Base-by-base conservation (phyloP, 208 protist species). In the Acanthamoeba rhysodes region DNA sequence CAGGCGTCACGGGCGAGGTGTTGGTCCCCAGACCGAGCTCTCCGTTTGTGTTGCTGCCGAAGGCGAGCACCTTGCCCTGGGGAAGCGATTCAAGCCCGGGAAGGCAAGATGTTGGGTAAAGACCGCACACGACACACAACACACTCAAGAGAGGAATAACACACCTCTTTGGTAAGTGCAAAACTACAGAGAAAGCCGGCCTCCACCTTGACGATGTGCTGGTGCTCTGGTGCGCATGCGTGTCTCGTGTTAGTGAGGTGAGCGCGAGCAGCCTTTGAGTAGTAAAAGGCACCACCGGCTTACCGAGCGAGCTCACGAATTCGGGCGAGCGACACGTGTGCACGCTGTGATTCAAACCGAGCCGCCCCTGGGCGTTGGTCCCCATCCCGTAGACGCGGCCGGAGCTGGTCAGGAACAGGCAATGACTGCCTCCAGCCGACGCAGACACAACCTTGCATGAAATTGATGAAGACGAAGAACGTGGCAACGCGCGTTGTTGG, bases 161-260 rank as follows among this genome's bases (percentile, higher is more conserved):
- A 12, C 34, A 80, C 72, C 72, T 80, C 72, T 48, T 10, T 10
- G 41, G 72, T 80, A 29, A 80, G 9, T 12, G 72, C 72, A 48
- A 80, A 80, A 29, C 72, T 80, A 27, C 72, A 80, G n/a, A 80
- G 72, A 50, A 80, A 45, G n/a, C 72, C 72, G 41, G 72, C 72
- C 22, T 80, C 72, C 14, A 80, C 72, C 22, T 80, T 80, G 0
- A 80, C 41, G 29, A 80, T 80, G 22, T 50, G 72, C 7, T 80
- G 41, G 6, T 80, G 72, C 41, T 37, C 72, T 80, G 72, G n/a
- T 37, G 0, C 32, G 27, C 29, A 4, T 80, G 72, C 29, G 14
- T 80, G 72, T 27, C 14, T 14, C 5, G 10, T 14, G 34, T 80
- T 80, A 20, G 18, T 16, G 18, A 48, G 37, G 48, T 80, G 72